Evolutionary conservation across 1,139 yeast genomes (phyloP).

Genomic region (Magnusiomyces fungicola): DNA sequence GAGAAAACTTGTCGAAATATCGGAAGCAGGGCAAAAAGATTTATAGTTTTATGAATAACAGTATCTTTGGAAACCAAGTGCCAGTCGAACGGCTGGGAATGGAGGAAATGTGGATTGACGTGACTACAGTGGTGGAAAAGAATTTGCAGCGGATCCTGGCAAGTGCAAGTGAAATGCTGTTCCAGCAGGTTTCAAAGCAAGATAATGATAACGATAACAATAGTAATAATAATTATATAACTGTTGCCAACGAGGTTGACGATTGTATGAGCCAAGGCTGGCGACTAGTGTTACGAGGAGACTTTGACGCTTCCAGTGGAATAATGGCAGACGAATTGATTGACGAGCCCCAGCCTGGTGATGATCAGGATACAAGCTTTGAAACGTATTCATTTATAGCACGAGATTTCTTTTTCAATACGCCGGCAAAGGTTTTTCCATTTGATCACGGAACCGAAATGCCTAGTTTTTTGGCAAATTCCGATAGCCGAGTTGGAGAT

Average conservation of each 20-base stretch:
- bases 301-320: too few species aligned
- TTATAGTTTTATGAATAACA: slow-evolving; percentile 19
- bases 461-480: too few species aligned
- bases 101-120: slow-evolving; percentile 34
- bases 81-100: slow-evolving; percentile 34
- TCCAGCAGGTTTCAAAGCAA: too few species aligned
- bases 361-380: slow-evolving; percentile 20
- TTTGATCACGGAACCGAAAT: slow-evolving; percentile 10
- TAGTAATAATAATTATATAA: too few species aligned
- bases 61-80: slow-evolving; percentile 29
- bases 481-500: too few species aligned
- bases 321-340: too few species aligned
- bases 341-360: slow-evolving; percentile 15
- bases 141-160: slow-evolving; percentile 17
- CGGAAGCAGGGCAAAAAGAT: background rate
- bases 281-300: background rate
- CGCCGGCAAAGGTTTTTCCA: slow-evolving; percentile 27
- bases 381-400: slow-evolving; percentile 21
- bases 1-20: too few species aligned
- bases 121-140: slow-evolving; percentile 23
- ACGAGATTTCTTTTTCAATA: slow-evolving; percentile 27
- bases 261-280: slow-evolving; percentile 13
- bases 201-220: too few species aligned
- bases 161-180: too few species aligned
- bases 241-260: slow-evolving; percentile 9